These are phyloP conservation scores for Decorospora gaudefroyi DNA, from an alignment of 2,329 filamentous ascomycete species.

Conservation along the genomic window DNA sequence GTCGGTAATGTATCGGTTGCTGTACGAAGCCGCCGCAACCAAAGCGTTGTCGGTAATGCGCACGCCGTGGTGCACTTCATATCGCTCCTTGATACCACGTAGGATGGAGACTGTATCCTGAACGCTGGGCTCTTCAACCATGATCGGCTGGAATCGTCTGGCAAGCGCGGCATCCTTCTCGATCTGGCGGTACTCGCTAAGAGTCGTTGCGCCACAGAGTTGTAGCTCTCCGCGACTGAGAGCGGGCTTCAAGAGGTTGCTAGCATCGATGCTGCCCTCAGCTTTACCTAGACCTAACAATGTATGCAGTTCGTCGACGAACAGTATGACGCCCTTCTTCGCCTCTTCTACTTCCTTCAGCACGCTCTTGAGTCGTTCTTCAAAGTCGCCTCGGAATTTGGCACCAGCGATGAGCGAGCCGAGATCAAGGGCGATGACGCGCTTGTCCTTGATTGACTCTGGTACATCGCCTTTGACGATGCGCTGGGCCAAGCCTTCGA, in stretches of 20 bases:
- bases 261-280: slow-evolving; percentile 95
- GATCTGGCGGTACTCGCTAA: slow-evolving; percentile 89
- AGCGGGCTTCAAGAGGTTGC: slow-evolving; percentile 90
- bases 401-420: slow-evolving; percentile 93
- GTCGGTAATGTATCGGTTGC: slow-evolving; percentile 95
- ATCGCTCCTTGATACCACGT: slow-evolving; percentile 94
- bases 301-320: slow-evolving; percentile 93
- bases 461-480: slow-evolving; percentile 93
- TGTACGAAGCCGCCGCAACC: slow-evolving; percentile 88
- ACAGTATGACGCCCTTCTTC: slow-evolving; percentile 86
- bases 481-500: slow-evolving; percentile 86
- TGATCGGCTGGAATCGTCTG: slow-evolving; percentile 88
- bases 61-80: slow-evolving; percentile 96
- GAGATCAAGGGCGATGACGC: slow-evolving; percentile 83
- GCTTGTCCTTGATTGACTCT: slow-evolving; percentile 93
- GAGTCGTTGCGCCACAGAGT: slow-evolving; percentile 91
- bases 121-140: slow-evolving; percentile 89
- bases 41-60: slow-evolving; percentile 90
- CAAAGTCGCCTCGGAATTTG: slow-evolving; percentile 94
- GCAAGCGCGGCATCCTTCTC: slow-evolving; percentile 96
- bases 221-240: slow-evolving; percentile 91
- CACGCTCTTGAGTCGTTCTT: slow-evolving; percentile 89
- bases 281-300: slow-evolving; percentile 91
- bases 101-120: slow-evolving; percentile 94
- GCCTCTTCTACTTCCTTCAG: slow-evolving; percentile 89